Evolutionary conservation across 306 rosid genomes (phyloP).

Genomic region (Medicago ruthenica): DNA sequence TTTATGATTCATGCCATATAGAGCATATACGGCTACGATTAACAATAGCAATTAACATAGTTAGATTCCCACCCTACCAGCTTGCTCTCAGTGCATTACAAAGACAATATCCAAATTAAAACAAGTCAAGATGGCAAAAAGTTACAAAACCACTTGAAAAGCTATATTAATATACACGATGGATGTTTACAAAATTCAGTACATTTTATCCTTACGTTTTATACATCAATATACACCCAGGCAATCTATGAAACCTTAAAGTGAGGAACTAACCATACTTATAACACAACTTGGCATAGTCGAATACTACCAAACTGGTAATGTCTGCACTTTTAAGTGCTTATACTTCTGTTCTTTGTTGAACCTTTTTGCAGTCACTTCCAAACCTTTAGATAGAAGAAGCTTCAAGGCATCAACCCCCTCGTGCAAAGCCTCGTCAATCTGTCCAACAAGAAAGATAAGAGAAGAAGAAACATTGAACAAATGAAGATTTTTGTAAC

Average conservation of each 20-base stretch:
- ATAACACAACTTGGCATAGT: slow-evolving; percentile 21
- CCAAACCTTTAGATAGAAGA: slow-evolving; percentile 58
- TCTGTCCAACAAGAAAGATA: slow-evolving; percentile 45
- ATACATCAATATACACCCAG: not conserved
- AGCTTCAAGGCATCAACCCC: slow-evolving; percentile 65
- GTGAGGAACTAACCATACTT: slow-evolving; percentile 24
- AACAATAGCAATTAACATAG: not conserved
- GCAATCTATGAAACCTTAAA: slow-evolving; percentile 27
- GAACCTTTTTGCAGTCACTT: slow-evolving; percentile 70
- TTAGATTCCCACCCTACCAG: not conserved
- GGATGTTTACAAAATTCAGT: slow-evolving; percentile 35
- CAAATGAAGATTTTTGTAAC: slow-evolving; percentile 20
- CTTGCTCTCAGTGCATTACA: not conserved
- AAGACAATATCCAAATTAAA: slow-evolving; percentile 11
- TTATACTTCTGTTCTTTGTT: slow-evolving; percentile 81
- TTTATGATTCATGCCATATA: slow-evolving; percentile 7
- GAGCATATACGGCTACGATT: not conserved
- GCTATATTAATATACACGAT: not conserved
- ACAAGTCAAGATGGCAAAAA: slow-evolving; percentile 15
- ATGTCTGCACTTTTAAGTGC: slow-evolving; percentile 67
- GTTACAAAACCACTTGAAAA: slow-evolving; percentile 13
- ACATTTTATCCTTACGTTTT: slow-evolving; percentile 4
- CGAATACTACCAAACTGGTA: slow-evolving; percentile 52
- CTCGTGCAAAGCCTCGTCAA: slow-evolving; percentile 60
- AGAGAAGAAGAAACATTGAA: not conserved